Base-by-base conservation (phyloP, 306 rosid species). In the Ceratonia siliqua region DNA sequence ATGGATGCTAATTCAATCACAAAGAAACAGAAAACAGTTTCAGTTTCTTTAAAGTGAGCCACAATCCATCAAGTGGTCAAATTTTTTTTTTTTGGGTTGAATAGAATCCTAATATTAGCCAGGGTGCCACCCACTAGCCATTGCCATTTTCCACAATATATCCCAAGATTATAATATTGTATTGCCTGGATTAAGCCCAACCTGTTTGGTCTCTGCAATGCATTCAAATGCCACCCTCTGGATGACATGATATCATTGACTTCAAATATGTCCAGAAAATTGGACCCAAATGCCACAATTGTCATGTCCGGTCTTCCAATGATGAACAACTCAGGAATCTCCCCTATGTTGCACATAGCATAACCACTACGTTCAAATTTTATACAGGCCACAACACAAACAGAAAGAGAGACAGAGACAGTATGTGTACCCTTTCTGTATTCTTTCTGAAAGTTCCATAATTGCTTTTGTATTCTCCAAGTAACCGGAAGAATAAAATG, bases 161-260 rank as follows among this genome's bases (percentile, higher is more conserved):
- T 11, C 18, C 7, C 12, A 46, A 18, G 14, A 25, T 58, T 58
- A 41, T 45, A 15, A 38, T 65, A n/a, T 32, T 21, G 32, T 41
- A 28, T 56, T 30, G 35, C n/a, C 42, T 33, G 21, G 35, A 18
- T 66, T 49, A 57, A 28, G 59, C 38, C 74, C 36, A 45, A 94
- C 98, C 96, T 88, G 86, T 89, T 94, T 68, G 98, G 98, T 80
- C 91, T 84, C 82, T 91, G 98, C 83, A 94, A 83, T 62, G 98
- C 98, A 84, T 91, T 94, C 88, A 94, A 87, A 84, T 94, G 98
- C 98, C 98, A 94, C 66, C 96, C 98, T 87, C 90, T 91, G 62
- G 96, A 88, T 65, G 96, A 84, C 96, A 94, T 79, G 62, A 90
- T 32, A 79, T 94, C 98, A 45, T 94, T 94, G 65, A 94, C 96